Evolutionary conservation across 257 asterid genomes (phyloP), one percentile per base, ranked within the genome.

Genomic region (Craterostigma plantagineum): DNA sequence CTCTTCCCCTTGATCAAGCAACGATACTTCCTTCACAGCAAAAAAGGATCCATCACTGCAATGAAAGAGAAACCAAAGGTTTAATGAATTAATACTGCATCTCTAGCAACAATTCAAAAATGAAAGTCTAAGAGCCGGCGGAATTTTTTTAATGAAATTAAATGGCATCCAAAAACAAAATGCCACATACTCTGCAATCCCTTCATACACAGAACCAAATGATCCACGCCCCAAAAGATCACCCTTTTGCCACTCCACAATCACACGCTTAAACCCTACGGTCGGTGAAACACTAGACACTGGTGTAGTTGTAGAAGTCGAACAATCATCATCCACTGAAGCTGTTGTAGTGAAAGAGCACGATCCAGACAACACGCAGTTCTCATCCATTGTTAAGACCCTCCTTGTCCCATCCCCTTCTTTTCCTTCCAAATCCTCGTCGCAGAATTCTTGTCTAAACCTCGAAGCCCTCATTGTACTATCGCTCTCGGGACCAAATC

Each of bases 21-120:
- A 72, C 57, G 98, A 90, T 38, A 90, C 95, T 59, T 79, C 92
- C 70, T 90, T 90, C 41, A 72, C 75, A 35, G 95, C 98, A 42
- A 90, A 83, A 69, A 90, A 90, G 91, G 79, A 74, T 38, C 98
- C 98, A 65, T 59, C 79, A 42, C 98, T 90, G 87, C 70, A 72
- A 46, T 65, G 67, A 53, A 37, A 14, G 30, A 4, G 12, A 40
- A 40, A 8, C 10, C 40, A 12, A 2, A 36, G 40, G 12, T 36
- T 36, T 36, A 36, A 12, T 4, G 14, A 36, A 36, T 8, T 9
- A 10, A 12, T 34, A n/a, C 6, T 7, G 3, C 17, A 8, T 43
- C 16, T 4, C 13, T 10, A 43, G 4, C 4, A 15, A 27, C 17
- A 43, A 10, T 30, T 7, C 3, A 9, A 42, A 43, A 33, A 4